phyloP scores from a whole-genome alignment of 169 alveolate species.

The Plasmodium vinckei region DNA sequence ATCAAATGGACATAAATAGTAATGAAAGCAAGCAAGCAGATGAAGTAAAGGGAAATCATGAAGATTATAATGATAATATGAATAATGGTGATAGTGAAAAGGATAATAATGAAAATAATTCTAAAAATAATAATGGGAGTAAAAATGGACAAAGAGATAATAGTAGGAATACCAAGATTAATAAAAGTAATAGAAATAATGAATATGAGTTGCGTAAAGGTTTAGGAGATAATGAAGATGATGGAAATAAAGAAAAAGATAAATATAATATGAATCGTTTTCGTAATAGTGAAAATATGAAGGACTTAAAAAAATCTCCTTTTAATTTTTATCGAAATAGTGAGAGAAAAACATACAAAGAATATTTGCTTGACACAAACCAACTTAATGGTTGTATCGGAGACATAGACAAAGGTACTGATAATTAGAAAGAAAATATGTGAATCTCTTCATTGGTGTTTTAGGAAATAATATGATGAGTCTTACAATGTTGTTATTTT shows the following conservation, averaged over 20 bases:
- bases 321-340: conserved; percentile 10
- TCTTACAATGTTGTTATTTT: no score
- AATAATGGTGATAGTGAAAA: background rate
- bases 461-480: no score
- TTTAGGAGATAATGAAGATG: background rate
- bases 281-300: conserved; percentile 1
- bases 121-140: background rate
- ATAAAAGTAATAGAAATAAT: background rate
- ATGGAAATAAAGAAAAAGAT: conserved; percentile 1
- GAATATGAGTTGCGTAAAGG: background rate
- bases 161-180: background rate
- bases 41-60: background rate
- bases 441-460: no score
- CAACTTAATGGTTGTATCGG: background rate
- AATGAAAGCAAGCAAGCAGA: background rate
- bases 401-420: background rate
- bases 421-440: background rate
- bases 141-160: conserved; percentile 5
- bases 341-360: conserved; percentile 32
- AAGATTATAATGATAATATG: background rate
- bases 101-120: background rate
- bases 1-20: background rate
- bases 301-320: conserved; percentile 6
- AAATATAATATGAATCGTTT: conserved; percentile 6
- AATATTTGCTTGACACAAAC: conserved; percentile 2